Base-by-base conservation (phyloP, 2,329 filamentous ascomycete genomes). In the Nemania diffusa region DNA sequence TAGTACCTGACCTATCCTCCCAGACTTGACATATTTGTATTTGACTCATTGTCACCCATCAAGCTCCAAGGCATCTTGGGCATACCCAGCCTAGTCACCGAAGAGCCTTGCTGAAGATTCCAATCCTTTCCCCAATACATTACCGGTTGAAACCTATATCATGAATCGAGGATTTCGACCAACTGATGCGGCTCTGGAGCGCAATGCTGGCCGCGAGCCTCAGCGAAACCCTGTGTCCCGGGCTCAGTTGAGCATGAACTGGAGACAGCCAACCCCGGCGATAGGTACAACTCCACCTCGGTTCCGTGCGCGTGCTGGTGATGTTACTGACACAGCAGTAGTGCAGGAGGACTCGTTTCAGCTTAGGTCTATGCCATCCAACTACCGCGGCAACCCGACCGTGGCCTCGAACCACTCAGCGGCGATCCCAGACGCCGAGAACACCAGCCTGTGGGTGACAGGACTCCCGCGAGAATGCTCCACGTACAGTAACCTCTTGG, bases 321-420 rank as follows among this genome's bases (percentile, higher is more conserved):
- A 13, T 20, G 11, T 9, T 8, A 7, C 17, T 5, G 27, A 17
- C 15, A 22, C 2, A 5, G 15, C 2, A 7, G 13, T 20, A 7
- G 27, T 15, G 17, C 11, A 8, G 2, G 17, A n/a, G 2, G 27
- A n/a, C 27, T 15, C 15, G n/a, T 32, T 20, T 6, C 50, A 7
- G n/a, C 27, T 3, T 34, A 8, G 3, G 5, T 13, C 3, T n/a
- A 24, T 2, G 37, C 61, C 63, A n/a, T 32, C 34, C n/a, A 51
- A 65, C 50, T 68, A 68, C 53, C 62, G 44, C 24, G 66, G 66
- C 17, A 42, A 65, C n/a, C 57, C 57, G 13, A 46, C 51, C 42
- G 17, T 65, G 22, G 17, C 27, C 24, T 57, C 57, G 9, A 68
- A 68, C 22, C 42, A 37, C 22, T 65, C 62, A 17, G 62, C 57